Percentiles rank a stretch among this genome's conserved stretches.
These are phyloP conservation scores for Xylaria sp. DNA, from an alignment of 2,329 filamentous ascomycete species.

Conservation along the genomic window DNA sequence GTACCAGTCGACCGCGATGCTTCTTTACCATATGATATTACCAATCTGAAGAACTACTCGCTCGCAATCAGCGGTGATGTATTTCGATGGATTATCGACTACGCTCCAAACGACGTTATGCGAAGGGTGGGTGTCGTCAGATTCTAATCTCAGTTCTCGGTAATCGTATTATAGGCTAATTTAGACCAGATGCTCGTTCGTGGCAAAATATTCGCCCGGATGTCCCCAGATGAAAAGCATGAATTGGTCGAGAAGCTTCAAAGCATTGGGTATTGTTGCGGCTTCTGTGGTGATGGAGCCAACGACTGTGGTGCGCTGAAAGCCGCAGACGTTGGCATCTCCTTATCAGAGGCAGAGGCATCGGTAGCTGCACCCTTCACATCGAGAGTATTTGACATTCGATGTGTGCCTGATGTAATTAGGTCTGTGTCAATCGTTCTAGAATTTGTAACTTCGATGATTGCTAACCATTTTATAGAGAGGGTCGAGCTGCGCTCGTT, in stretches of 20 bases:
- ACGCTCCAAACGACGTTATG: slow-evolving; percentile 78
- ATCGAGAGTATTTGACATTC: slow-evolving; percentile 92
- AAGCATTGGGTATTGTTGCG: slow-evolving; percentile 91
- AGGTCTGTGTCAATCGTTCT: slow-evolving; percentile 53
- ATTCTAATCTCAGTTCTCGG: background rate
- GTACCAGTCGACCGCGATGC: slow-evolving; percentile 74
- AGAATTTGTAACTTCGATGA: background rate
- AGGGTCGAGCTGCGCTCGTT: slow-evolving; percentile 93
- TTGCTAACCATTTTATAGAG: slow-evolving; percentile 54
- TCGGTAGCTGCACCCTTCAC: slow-evolving; percentile 99
- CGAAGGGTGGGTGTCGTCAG: slow-evolving; percentile 59
- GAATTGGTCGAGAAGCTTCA: slow-evolving; percentile 97
- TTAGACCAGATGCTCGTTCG: slow-evolving; percentile 80
- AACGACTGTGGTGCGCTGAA: slow-evolving; percentile 98
- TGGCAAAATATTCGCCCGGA: slow-evolving; percentile 93
- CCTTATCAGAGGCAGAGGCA: slow-evolving; percentile 94
- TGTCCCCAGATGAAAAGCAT: slow-evolving; percentile 99
- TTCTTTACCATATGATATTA: slow-evolving; percentile 84
- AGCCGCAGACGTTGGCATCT: slow-evolving; percentile 96
- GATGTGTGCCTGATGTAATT: slow-evolving; percentile 92
- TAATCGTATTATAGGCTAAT: slow-evolving; percentile 16
- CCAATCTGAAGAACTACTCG: slow-evolving; percentile 82
- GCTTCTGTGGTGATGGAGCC: slow-evolving; percentile 96
- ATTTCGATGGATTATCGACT: slow-evolving; percentile 96
- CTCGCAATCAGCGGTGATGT: slow-evolving; percentile 91